Base-by-base conservation (phyloP, 2,329 filamentous ascomycete genomes). In the Allantophomopsis lycopodina region DNA sequence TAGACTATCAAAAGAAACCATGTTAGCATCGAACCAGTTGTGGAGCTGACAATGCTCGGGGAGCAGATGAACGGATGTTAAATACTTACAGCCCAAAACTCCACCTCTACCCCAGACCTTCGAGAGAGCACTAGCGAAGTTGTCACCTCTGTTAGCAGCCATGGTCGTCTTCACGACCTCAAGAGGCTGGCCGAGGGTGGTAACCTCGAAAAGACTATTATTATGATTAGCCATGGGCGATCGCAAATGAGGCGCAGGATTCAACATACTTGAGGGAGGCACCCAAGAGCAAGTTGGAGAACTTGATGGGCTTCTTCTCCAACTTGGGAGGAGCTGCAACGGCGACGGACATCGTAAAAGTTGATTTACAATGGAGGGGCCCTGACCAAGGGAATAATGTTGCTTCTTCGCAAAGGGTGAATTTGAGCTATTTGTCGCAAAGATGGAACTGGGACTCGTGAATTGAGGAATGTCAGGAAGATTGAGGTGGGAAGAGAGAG, bases 251-350 rank as follows among this genome's bases (percentile, higher is more conserved):
- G 23, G 23, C 23, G 23, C 23, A 28, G 5, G 10, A 28, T 12
- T 20, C 23, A 18, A 18, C 18, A 7, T 18, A 18, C 18, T 36
- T 14, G 35, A 21, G 18, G 15, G 15, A 18, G 35, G 55, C 55
- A 42, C 56, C 55, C 43, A 58, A 77, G 57, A 98, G 71, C 75
- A 98, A 65, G 70, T 98, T 98, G 71, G 87, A 94, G 75, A 96
- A 96, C 78, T 95, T 96, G 76, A 98, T 76, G 51, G 91, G 91
- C 78, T 96, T 96, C 83, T 96, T 96, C 81, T 95, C 88, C 61
- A 93, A 69, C 63, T 62, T 66, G 61, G 67, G 62, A 60, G 66
- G 64, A 62, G 64, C 57, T 59, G 65, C 60, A 60, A 62, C 50
- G 55, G 68, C 65, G 58, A 71, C 65, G 63, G 76, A 76, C 76